phyloP scores from a whole-genome alignment of 2,329 filamentous ascomycete genomes.

The Myriosclerotinia scirpicola region DNA sequence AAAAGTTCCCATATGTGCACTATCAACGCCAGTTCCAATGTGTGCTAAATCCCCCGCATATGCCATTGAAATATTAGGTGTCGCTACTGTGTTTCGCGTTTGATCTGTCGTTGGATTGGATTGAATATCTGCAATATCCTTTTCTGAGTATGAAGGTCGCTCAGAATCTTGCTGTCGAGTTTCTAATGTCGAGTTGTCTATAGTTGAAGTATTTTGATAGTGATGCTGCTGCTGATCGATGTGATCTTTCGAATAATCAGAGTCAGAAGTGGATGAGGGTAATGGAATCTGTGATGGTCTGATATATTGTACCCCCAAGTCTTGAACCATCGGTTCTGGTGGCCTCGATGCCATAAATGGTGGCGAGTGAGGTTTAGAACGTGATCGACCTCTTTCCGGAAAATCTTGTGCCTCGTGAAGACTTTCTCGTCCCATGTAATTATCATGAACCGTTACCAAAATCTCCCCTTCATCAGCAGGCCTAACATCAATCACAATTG shows the following conservation, averaged over 20 bases:
- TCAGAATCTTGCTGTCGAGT: constrained; percentile 20
- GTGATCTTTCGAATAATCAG: constrained; percentile 26
- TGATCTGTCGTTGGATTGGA: constrained; percentile 24
- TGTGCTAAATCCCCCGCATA: constrained; percentile 31
- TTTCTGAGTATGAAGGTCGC: constrained; percentile 1
- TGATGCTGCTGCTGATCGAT: constrained; percentile 8
- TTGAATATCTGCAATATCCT: constrained; percentile 6
- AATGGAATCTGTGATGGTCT: constrained; percentile 22
- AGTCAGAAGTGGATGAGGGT: constrained; percentile 27
- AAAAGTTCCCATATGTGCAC: constrained; percentile 24
- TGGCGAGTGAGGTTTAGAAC: constrained; percentile 30
- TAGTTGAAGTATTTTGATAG: constrained; percentile 18
- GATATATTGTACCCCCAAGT: not conserved
- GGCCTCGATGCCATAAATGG: constrained; percentile 14
- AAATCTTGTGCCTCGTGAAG: constrained; percentile 24
- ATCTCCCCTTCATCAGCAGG: constrained; percentile 26
- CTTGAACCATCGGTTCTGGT: not conserved
- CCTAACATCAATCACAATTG: constrained; percentile 38
- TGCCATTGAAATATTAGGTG: constrained; percentile 27
- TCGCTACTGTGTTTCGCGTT: constrained; percentile 34
- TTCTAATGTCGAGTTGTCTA: constrained; percentile 20
- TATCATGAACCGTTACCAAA: constrained; percentile 22
- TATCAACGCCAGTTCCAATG: constrained; percentile 35
- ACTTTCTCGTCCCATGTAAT: not conserved
- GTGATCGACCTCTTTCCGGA: constrained; percentile 39